These are phyloP conservation scores for Zanthoxylum bungeanum DNA, from an alignment of 345 rosid species.

Conservation along the genomic window DNA sequence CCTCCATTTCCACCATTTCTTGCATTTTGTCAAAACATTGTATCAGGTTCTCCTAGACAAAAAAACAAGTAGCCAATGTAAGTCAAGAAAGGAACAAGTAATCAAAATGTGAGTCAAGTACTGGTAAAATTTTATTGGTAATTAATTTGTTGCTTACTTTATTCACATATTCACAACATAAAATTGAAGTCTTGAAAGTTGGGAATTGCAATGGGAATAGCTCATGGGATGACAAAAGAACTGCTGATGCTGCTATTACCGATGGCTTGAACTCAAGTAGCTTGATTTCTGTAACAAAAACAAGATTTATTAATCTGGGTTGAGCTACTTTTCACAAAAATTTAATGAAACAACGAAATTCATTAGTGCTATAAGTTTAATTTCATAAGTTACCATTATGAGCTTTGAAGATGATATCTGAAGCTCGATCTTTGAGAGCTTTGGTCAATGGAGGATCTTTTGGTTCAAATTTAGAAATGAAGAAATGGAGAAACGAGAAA, in stretches of 20 bases:
- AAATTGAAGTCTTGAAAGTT: slow-evolving; percentile 35
- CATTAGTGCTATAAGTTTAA: not conserved
- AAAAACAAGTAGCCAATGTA: not conserved
- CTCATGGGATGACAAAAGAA: slow-evolving; percentile 51
- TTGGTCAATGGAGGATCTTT: slow-evolving; percentile 37
- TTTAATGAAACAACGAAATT: not conserved
- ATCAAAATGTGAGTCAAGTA: not conserved
- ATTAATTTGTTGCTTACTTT: slow-evolving; percentile 30
- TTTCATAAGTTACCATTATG: slow-evolving; percentile 36
- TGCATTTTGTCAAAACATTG: slow-evolving; percentile 39
- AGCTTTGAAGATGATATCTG: slow-evolving; percentile 43
- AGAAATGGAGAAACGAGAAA: slow-evolving; percentile 50
- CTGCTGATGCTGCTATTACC: slow-evolving; percentile 54
- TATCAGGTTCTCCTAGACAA: slow-evolving; percentile 39
- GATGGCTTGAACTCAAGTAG: slow-evolving; percentile 65
- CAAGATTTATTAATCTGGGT: slow-evolving; percentile 7
- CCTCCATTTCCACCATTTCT: slow-evolving; percentile 35
- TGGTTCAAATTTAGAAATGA: slow-evolving; percentile 39
- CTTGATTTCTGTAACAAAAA: slow-evolving; percentile 38
- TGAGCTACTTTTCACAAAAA: not conserved
- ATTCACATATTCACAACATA: slow-evolving; percentile 33
- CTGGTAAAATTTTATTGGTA: not conserved
- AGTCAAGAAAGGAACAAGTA: not conserved
- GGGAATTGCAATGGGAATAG: slow-evolving; percentile 48
- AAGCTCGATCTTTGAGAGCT: slow-evolving; percentile 51